Evolutionary conservation across 1,284 basidiomycete genomes (phyloP).

Genomic region (Apiotrichum sp.): DNA sequence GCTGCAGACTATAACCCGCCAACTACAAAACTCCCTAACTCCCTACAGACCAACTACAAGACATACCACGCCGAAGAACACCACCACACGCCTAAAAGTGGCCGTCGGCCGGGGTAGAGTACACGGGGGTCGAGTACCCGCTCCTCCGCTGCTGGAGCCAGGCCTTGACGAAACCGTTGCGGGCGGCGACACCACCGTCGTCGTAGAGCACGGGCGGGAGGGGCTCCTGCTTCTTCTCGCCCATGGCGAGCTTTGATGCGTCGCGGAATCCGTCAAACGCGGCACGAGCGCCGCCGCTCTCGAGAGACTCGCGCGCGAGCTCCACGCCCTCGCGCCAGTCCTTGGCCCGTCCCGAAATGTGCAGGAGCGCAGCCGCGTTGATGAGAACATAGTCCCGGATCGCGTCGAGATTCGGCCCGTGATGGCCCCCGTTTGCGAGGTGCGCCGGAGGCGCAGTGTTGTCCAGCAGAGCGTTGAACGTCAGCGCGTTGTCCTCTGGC

Average conservation of each 20-base stretch:
- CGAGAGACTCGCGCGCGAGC: constrained; percentile 66
- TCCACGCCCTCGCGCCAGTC: constrained; percentile 67
- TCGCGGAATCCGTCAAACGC: constrained; percentile 59
- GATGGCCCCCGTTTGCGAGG: constrained; percentile 43
- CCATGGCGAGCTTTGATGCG: constrained; percentile 44
- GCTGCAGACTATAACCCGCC: too few relatives aligned
- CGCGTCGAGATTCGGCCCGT: constrained; percentile 53
- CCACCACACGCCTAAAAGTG: too few relatives aligned
- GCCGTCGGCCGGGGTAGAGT: too few relatives aligned
- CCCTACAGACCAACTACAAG: too few relatives aligned
- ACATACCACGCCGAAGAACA: too few relatives aligned
- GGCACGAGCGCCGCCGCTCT: constrained; percentile 65
- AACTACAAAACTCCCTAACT: too few relatives aligned
- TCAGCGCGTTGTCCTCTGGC: constrained; percentile 60
- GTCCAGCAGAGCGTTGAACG: constrained; percentile 51
- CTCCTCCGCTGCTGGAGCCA: constrained; percentile 31
- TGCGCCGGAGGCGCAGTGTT: constrained; percentile 33
- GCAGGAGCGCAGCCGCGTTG: constrained; percentile 75
- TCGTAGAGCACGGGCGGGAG: constrained; percentile 29
- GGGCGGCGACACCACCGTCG: constrained; percentile 47
- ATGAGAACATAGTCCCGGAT: constrained; percentile 76
- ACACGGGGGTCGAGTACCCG: constrained; percentile 6
- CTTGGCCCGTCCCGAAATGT: constrained; percentile 66
- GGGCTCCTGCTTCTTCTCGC: constrained; percentile 31
- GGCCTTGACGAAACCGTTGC: constrained; percentile 45